Percentiles rank a stretch among this genome's conserved stretches.
phyloP scores from a whole-genome alignment of 1,284 basidiomycete genomes.

The Puccinia horiana region DNA sequence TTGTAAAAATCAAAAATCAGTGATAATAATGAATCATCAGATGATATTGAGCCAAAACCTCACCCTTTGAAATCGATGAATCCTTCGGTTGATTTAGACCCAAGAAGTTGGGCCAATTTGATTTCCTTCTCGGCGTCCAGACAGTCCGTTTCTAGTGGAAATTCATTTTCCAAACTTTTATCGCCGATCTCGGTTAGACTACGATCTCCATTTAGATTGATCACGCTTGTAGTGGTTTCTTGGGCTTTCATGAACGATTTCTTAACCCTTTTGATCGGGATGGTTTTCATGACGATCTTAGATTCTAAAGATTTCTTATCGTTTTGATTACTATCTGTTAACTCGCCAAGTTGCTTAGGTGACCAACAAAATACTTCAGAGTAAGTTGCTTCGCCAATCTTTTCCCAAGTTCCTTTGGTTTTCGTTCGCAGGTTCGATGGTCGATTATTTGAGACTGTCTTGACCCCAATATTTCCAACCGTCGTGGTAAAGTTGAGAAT shows the following conservation, averaged over 20 bases:
- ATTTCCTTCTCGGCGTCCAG: constrained; percentile 41
- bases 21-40: background rate
- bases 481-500: constrained; percentile 32
- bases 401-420: constrained; percentile 29
- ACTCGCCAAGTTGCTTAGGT: background rate
- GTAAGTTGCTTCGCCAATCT: constrained; percentile 45
- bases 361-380: constrained; percentile 45
- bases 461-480: background rate
- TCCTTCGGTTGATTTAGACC: constrained; percentile 33
- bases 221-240: constrained; percentile 10
- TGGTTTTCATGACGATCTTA: constrained; percentile 43
- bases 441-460: background rate
- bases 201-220: background rate
- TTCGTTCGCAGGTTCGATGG: constrained; percentile 7
- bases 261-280: constrained; percentile 38
- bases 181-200: background rate
- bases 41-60: background rate
- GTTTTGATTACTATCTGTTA: background rate
- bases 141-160: constrained; percentile 43
- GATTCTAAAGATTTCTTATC: constrained; percentile 8
- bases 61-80: constrained; percentile 45
- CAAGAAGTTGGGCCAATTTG: constrained; percentile 27
- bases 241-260: background rate
- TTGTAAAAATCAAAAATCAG: background rate
- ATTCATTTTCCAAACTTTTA: constrained; percentile 15